Evolutionary conservation across 441 rosid genomes (phyloP), one percentile per base, ranked within the genome.

Genomic region (Adansonia grandidieri): DNA sequence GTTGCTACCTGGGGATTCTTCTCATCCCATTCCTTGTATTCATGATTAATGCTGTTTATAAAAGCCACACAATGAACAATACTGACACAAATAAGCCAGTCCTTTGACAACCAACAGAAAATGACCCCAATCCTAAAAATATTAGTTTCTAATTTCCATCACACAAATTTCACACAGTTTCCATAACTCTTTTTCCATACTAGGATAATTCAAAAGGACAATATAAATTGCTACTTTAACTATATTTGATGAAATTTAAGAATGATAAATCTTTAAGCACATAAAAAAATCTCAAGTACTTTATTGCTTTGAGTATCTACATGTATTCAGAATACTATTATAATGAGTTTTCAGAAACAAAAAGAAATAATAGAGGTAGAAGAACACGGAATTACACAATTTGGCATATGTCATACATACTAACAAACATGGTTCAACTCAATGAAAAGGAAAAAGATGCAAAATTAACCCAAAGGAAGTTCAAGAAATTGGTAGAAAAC

Each of bases 1-100:
- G 98, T 95, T 48, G 94, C 80, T 85, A 95, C 74, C 83, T 90
- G 93, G 69, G 98, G 94, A 86, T 91, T 89, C 62, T 86, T 90
- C 60, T 85, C 94, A 80, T 88, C 85, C 98, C 98, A 93, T 80
- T 90, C 90, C 87, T 95, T 93, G 83, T 93, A 93, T 70, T 93
- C 98, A 76, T 95, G 98, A 82, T 86, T 88, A 53, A 95, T 93
- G 87, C 98, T 95, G 88, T 76, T 76, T 58, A 76, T 40, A 84
- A 78, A 8, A 74, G 44, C 69, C 80, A 71, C 58, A 71, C 22
- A 51, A 10, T 15, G 14, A n/a, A 71, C 24, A 75, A 56, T 32
- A 48, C 68, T 53, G 54, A 81, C 61, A 65, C 8, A 24, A 71
- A 60, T 60, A 71, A 80, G 73, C 71, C 78, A 74, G 56, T 28